Percentiles rank a stretch among this genome's conserved stretches.
phyloP scores from a whole-genome alignment of 371 early-diverging fungal genomes.

The Actinomucor elegans region DNA sequence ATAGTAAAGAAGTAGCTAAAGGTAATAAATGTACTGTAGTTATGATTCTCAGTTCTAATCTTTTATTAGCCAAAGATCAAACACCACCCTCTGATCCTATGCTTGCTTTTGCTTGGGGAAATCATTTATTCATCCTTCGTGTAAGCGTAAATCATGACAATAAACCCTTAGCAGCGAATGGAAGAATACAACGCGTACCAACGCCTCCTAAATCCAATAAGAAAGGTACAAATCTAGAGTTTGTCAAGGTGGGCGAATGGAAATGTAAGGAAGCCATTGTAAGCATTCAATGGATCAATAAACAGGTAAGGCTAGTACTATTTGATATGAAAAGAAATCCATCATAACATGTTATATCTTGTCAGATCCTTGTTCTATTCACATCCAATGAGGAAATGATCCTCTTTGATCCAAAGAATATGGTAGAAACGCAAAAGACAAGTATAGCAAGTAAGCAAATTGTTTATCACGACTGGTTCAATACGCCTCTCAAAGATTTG shows the following conservation, averaged over 20 bases:
- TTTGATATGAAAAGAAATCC: background rate
- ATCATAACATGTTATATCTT: background rate
- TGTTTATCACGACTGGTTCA: constrained; percentile 71
- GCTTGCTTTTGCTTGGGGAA: constrained; percentile 68
- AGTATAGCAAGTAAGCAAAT: constrained; percentile 57
- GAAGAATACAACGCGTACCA: background rate
- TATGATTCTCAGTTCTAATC: background rate
- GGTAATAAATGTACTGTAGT: constrained; percentile 3
- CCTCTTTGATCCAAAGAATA: constrained; percentile 64
- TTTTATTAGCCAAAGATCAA: constrained; percentile 15
- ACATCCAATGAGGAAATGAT: constrained; percentile 72
- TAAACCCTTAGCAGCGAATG: background rate
- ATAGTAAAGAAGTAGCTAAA: constrained; percentile 12
- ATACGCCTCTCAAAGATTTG: constrained; percentile 33
- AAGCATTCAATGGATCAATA: constrained; percentile 75
- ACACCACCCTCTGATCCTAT: constrained; percentile 45
- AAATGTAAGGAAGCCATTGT: constrained; percentile 66
- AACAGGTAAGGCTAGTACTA: constrained; percentile 48
- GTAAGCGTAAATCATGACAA: constrained; percentile 29
- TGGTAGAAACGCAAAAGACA: constrained; percentile 63
- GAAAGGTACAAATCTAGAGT: constrained; percentile 44
- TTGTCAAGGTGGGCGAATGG: constrained; percentile 62
- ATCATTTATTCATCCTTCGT: constrained; percentile 56
- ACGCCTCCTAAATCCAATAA: constrained; percentile 25
- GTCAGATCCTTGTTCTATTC: constrained; percentile 61